A percentile compares a stretch with the other conserved stretches of the same genome.
phyloP scores from a whole-genome alignment of 495 filamentous ascomycete species.

The Xylaria castorea region DNA sequence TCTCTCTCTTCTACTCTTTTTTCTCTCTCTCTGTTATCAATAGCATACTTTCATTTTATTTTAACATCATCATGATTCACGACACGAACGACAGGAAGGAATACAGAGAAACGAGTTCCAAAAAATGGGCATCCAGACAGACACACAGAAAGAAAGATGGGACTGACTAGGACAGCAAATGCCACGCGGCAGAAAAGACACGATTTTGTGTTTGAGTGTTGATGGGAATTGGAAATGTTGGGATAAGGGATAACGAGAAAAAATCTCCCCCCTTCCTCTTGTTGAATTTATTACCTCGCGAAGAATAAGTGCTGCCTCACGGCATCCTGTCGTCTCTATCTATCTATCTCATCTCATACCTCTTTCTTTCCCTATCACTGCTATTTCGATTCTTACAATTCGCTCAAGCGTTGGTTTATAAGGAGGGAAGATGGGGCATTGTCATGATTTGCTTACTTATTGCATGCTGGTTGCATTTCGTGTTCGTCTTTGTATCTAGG shows the following conservation, averaged over 20 bases:
- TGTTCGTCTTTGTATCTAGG: constrained; percentile 12
- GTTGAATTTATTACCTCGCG: neutral
- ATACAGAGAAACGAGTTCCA: constrained; percentile 26
- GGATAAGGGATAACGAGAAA: neutral
- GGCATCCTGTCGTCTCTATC: constrained; percentile 47
- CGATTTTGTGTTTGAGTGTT: neutral
- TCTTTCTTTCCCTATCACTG: constrained; percentile 12
- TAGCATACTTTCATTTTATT: neutral
- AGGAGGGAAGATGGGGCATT: neutral
- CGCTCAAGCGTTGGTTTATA: constrained; percentile 2
- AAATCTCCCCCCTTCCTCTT: neutral
- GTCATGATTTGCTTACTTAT: constrained; percentile 11
- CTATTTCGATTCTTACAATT: constrained; percentile 20
- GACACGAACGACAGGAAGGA: constrained; percentile 29
- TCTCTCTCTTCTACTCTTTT: constrained; percentile 6
- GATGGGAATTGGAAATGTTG: neutral
- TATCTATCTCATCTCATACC: constrained; percentile 29
- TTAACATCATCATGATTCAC: constrained; percentile 35
- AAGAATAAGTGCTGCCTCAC: constrained; percentile 52
- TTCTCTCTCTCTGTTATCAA: neutral
- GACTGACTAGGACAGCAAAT: neutral
- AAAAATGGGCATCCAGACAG: constrained; percentile 18
- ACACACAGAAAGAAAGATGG: constrained; percentile 24
- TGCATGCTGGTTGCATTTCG: constrained; percentile 20
- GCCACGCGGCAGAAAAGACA: constrained; percentile 23